Evolutionary conservation across 441 rosid species (phyloP), one percentile per base, ranked within the genome.

Genomic region (Bruguiera hainesii): DNA sequence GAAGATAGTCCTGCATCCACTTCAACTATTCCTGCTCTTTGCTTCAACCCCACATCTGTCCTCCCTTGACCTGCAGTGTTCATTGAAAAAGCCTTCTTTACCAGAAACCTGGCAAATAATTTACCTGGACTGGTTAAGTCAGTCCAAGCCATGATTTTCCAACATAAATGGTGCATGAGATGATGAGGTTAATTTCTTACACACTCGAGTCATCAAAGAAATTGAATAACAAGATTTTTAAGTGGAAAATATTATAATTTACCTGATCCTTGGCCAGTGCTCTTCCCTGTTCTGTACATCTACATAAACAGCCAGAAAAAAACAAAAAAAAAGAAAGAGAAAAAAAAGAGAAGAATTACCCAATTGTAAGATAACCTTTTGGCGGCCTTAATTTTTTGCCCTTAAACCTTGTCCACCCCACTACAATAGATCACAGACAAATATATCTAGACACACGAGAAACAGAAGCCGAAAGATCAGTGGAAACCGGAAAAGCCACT

Each of bases 251-350:
- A 29, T 26, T 51, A 25, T 49, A 63, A 69, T 74, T 82, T 84
- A 88, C 93, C 92, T 75, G 90, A 75, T 81, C 84, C 89, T 81
- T 87, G 90, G 86, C 85, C 92, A 79, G 97, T 90, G 86, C 86
- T 87, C 88, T 84, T 94, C 77, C 91, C 98, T 86, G 99, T 94
- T 88, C 99, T 88, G 82, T 94, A 94, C 99, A 94, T 94, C 99
- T 94, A 91, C 93, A 85, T 72, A 76, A 75, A 83, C 66, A 79
- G 46, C 79, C 69, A 53, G 64, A 64, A 2, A 57, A 49, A 69
- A 39, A 51, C 20, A 13, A 59, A 52, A 56, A 66, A 7, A 15
- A 3, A 6, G 35, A 3, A 56, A 31, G 53, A 64, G 57, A 26
- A 26, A 1, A 1, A 26, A 26, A 1, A 31, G 35, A 73, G 73